Base-by-base conservation (phyloP, 1,284 basidiomycete genomes). In the Wolfiporia cocos region DNA sequence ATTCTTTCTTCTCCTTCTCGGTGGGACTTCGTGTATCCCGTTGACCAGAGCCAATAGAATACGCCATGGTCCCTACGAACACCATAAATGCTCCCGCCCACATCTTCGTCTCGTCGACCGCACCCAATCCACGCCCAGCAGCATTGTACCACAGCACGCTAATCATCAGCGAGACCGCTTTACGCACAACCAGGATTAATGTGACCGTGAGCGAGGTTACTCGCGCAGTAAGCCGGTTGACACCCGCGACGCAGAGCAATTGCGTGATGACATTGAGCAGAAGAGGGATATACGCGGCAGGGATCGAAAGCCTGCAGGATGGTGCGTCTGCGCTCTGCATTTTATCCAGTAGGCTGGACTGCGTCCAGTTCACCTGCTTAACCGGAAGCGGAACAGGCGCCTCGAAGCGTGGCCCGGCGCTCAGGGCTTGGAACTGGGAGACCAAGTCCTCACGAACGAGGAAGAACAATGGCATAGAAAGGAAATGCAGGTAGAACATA, bases 211-310 rank as follows among this genome's bases (percentile, higher is more conserved):
- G 73, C 5, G 84, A 77, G 34, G 79, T 83, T 3, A 94, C 88
- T 32, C 76, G 73, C 1, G 78, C 76, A 0, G 92, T 93, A 44
- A 97, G 72, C 29, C 88, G 73, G 58, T 97, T 85, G 33, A 96
- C 93, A 29, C 93, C 94, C 2, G 89, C 73, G n/a, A 90, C 84
- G 62, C 93, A 97, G 12, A 95, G 48, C 2, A 93, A 72, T 58
- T 95, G 92, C 0, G 92, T 96, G 26, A 86, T 50, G 3, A 92
- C 85, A 63, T 95, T 96, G 22, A 87, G 62, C 4, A 74, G 56
- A 24, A 97, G 74, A 1, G 83, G 78, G 10, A 84, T 47, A 55
- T 83, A 75, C 32, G 84, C 77, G 14, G 69, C 63, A 0, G 90
- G 90, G 14, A 92, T 55, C 5, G 64, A 56, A 3, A 59, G 22